Percentiles rank a stretch among this genome's conserved stretches.
Evolutionary conservation across 169 alveolate genomes (phyloP).

Genomic region (Pseudocohnilembus persalinus): DNA sequence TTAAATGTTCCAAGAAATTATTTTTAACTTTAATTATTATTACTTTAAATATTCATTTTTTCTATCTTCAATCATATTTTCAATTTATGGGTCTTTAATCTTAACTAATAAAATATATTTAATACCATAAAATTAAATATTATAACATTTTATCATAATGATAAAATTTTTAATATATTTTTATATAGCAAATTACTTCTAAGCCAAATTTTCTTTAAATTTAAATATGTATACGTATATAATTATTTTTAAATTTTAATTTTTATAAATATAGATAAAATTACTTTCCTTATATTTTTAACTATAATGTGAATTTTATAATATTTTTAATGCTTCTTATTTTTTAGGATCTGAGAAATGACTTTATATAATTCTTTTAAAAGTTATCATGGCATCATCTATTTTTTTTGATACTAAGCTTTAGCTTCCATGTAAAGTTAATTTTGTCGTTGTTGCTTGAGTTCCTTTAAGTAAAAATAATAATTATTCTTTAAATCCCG

Average conservation of each 20-base stretch:
- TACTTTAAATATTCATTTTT: not conserved
- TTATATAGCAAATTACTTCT: too few relatives aligned
- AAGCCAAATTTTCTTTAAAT: too few relatives aligned
- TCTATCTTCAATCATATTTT: too few relatives aligned
- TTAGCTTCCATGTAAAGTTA: not conserved
- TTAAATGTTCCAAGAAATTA: not conserved
- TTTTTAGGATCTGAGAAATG: not conserved
- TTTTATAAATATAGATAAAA: too few relatives aligned
- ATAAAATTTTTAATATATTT: too few relatives aligned
- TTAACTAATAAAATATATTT: not conserved
- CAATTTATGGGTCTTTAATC: not conserved
- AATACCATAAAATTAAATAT: too few relatives aligned
- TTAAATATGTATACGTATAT: too few relatives aligned
- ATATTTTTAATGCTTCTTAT: not conserved
- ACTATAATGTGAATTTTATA: not conserved
- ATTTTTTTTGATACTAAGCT: not conserved
- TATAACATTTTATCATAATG: too few relatives aligned
- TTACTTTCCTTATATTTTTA: too few relatives aligned
- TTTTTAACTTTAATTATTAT: not conserved
- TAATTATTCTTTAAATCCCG: too few relatives aligned
- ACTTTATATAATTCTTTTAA: not conserved
- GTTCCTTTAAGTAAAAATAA: too few relatives aligned
- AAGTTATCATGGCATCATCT: not conserved
- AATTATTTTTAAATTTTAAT: too few relatives aligned
- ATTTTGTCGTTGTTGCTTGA: not conserved